These are phyloP conservation scores for Ophiosphaerella narmari DNA, from an alignment of 2,329 filamentous ascomycete species.

Conservation along the genomic window DNA sequence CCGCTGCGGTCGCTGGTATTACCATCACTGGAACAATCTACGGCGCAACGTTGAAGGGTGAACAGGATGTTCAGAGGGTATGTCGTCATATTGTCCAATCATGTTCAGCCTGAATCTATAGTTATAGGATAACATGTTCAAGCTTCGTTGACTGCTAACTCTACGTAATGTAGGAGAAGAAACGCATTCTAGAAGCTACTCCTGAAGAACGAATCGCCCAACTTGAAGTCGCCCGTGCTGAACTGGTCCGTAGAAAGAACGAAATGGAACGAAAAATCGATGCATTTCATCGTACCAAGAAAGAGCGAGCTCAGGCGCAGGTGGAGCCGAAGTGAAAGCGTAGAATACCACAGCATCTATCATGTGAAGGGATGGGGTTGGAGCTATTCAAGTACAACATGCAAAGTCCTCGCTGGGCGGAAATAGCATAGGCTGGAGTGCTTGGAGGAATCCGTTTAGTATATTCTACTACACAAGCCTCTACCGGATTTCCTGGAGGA, in stretches of 20 bases:
- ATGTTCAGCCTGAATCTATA: too few species aligned
- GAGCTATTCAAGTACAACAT: too few species aligned
- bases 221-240: slow-evolving; percentile 56
- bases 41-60: slow-evolving; percentile 62
- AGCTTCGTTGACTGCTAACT: too few species aligned
- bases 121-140: neutral
- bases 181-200: slow-evolving; percentile 55
- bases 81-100: slow-evolving; percentile 7
- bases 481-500: too few species aligned
- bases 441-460: too few species aligned
- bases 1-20: slow-evolving; percentile 59
- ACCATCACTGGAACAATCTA: slow-evolving; percentile 63
- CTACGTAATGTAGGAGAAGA: slow-evolving; percentile 43
- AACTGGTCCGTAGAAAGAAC: slow-evolving; percentile 56
- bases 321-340: slow-evolving; percentile 14
- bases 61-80: slow-evolving; percentile 59
- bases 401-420: too few species aligned
- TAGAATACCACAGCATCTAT: neutral
- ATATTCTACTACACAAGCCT: too few species aligned
- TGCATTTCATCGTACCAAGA: slow-evolving; percentile 22
- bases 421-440: too few species aligned
- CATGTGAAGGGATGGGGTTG: too few species aligned
- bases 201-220: slow-evolving; percentile 60
- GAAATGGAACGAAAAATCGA: slow-evolving; percentile 62
- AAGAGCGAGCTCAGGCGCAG: slow-evolving; percentile 15